phyloP scores from a whole-genome alignment of 768 basidiomycete genomes.

The Sutorius australiensis region DNA sequence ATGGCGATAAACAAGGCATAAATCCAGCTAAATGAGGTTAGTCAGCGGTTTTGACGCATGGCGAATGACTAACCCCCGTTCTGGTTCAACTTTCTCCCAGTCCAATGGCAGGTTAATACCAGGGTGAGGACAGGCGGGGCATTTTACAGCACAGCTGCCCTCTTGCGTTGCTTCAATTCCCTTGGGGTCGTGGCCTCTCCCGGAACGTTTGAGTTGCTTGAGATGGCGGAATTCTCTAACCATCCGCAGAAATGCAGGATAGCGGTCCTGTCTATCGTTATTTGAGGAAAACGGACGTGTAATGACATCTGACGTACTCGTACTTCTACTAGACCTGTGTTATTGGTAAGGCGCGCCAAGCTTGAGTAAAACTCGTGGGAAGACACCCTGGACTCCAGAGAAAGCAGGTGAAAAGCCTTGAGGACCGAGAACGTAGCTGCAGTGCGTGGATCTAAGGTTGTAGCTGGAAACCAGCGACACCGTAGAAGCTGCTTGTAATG shows the following conservation, averaged over 20 bases:
- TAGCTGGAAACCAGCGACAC: neutral
- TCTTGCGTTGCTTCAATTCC: neutral
- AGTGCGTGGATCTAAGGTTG: neutral
- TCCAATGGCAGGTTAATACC: neutral
- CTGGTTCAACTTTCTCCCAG: neutral
- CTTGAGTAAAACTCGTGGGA: neutral
- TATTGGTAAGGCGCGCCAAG: neutral
- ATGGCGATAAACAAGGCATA: constrained; percentile 25
- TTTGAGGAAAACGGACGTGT: too few relatives aligned
- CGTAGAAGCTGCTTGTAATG: constrained; percentile 1
- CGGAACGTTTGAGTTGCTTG: neutral
- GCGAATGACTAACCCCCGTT: too few relatives aligned
- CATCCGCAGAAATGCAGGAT: neutral
- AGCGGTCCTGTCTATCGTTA: too few relatives aligned
- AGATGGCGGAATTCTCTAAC: neutral
- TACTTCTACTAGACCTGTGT: too few relatives aligned
- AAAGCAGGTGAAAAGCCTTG: neutral
- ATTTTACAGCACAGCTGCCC: constrained; percentile 1
- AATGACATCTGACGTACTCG: too few relatives aligned
- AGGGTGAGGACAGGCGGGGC: constrained; percentile 3
- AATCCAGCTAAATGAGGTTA: neutral
- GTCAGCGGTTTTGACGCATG: too few relatives aligned
- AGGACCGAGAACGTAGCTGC: neutral
- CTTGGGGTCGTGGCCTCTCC: neutral
- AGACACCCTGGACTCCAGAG: neutral